Percentiles rank a stretch among this genome's conserved stretches.
These are phyloP conservation scores for Saccharum spontaneum DNA, from an alignment of 176 grass and related monocot genomes.

Conservation along the genomic window DNA sequence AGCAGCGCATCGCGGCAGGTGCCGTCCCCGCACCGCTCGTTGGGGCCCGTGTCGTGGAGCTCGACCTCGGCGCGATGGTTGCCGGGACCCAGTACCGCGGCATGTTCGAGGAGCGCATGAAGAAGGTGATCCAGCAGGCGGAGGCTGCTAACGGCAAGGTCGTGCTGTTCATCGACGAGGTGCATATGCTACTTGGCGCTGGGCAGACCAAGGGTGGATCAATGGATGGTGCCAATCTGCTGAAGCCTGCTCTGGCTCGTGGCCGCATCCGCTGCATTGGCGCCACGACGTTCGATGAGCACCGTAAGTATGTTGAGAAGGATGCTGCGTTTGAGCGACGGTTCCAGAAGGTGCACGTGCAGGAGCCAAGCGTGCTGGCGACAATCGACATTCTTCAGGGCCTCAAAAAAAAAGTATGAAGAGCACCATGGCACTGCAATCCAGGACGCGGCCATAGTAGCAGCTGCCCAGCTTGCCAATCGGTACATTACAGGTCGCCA, in stretches of 20 bases:
- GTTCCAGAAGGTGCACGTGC: slow-evolving; percentile 27
- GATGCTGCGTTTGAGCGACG: slow-evolving; percentile 26
- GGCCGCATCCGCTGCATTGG: slow-evolving; percentile 37
- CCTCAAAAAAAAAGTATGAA: neutral
- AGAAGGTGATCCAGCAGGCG: neutral
- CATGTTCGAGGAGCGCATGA: slow-evolving; percentile 30
- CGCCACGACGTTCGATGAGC: slow-evolving; percentile 23
- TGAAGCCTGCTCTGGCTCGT: slow-evolving; percentile 32
- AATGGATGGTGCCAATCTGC: slow-evolving; percentile 34
- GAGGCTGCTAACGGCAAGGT: neutral
- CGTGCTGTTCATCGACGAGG: slow-evolving; percentile 40
- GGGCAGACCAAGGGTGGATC: neutral
- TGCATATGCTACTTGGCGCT: slow-evolving; percentile 23
- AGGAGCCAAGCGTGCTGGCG: neutral
- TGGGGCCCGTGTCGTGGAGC: neutral
- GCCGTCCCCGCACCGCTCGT: slow-evolving; percentile 7
- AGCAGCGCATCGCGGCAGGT: slow-evolving; percentile 31
- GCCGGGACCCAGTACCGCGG: slow-evolving; percentile 7
- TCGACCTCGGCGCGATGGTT: slow-evolving; percentile 28
- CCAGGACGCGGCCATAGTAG: neutral
- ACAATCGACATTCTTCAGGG: slow-evolving; percentile 26
- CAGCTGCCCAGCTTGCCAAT: neutral
- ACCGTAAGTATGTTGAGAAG: slow-evolving; percentile 37
- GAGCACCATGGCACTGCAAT: slow-evolving; percentile 9
- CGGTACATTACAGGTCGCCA: slow-evolving; percentile 33